Evolutionary conservation across 768 basidiomycete genomes (phyloP), one percentile per base, ranked within the genome.

Genomic region (Suillus americanus): DNA sequence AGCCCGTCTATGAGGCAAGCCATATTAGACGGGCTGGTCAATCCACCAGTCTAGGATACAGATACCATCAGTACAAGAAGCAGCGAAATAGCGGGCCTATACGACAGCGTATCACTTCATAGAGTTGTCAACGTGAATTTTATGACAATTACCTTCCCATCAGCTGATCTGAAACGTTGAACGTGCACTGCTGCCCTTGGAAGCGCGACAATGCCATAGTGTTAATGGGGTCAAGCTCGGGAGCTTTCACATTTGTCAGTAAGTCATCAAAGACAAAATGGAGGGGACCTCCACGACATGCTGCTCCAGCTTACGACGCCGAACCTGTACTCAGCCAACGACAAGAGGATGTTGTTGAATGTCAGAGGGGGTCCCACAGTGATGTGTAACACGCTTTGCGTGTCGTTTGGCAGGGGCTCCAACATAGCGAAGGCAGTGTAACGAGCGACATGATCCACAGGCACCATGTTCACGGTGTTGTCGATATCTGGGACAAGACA

Each of bases 211-310:
- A 73, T 13, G 83, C 80, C n/a, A 77, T 77, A 20, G 94, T 96
- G 74, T 97, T 97, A 28, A 83, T 74, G 73, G 97, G 94, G 72
- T 97, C 92, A 57, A 99, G 80, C 67, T 92, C 90, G 2, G 97
- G 93, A 0, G 95, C 88, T 76, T 96, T 97, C 33, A 96, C 99
- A 72, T 92, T 94, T 28, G 96, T 97, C 5, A 97, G 97, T 25
- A 99, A 82, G 77, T 99, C 97, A 74, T 98, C 97, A 37, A 99
- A 81, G 33, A 99, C 97, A 69, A 98, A 98, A 77, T 99, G 97
- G 18, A 99, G 85, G 12, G 93, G 10, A 85, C 87, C 63, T 94
- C 91, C 82, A 97, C 89, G 54, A 97, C 97, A 74, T 99, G 97
- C 70, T 91, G 91, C 76, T 99, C 97, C 66, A 99, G 86, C 74